Base-by-base conservation (phyloP, 2,329 filamentous ascomycete species). In the Hysterium pulicare region DNA sequence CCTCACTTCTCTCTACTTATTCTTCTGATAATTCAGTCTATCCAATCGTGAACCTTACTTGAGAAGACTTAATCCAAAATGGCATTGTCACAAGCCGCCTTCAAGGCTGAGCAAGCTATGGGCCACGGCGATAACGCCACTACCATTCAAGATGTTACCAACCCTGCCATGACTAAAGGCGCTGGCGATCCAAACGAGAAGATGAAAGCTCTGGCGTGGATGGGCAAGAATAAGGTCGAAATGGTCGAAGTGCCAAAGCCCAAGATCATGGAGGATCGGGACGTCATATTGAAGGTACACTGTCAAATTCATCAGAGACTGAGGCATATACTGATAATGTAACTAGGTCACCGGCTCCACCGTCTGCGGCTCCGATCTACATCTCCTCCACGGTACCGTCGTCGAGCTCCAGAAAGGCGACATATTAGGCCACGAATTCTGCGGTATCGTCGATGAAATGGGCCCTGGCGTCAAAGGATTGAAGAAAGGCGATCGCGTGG, bases 191-290 rank as follows among this genome's bases (percentile, higher is more conserved):
- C 71, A 16, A 62, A 60, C 23, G 77, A 82, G 54, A 84, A 68
- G 13, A 93, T 95, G 86, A 85, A 87, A 64, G 90, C 89, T 0
- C 69, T 94, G 11, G 79, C 78, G 2, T 95, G 89, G 89, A 81
- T 85, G 67, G 86, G 86, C 40, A 93, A 91, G 73, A 87, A 90
- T 57, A 79, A 73, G 22, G 87, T 95, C 35, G 69, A 86, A 58
- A 73, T 94, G 15, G 75, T 82, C 37, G 78, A 88, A 24, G 78
- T 79, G 4, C 78, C 84, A 0, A 84, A 82, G 54, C 88, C 89
- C 2, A 82, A 77, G 54, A 74, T 93, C 22, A 64, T 91, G 20
- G 87, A 93, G 62, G 76, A 81, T 33, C 71, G 72, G 39, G 89
- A 94, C 59, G 87, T 90, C 9, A 89, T 95, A 46, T 72, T 93